These are phyloP conservation scores for Fusarium avenaceum DNA, from an alignment of 2,329 filamentous ascomycete genomes.

Conservation along the genomic window DNA sequence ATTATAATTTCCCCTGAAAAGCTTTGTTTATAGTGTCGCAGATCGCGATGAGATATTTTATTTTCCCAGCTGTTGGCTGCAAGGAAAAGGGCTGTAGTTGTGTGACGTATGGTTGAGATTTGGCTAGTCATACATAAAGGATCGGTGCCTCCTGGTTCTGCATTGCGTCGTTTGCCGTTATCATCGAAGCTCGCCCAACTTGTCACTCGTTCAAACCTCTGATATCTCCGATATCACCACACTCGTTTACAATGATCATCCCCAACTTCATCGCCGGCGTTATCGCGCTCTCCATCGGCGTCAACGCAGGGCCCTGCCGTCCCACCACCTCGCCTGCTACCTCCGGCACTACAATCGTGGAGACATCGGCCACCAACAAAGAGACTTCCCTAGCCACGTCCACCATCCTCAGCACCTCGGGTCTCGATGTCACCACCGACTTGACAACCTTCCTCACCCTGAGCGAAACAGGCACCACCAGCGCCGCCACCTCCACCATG, in stretches of 20 bases:
- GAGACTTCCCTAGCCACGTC: neutral
- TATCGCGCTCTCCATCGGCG: constrained; percentile 1
- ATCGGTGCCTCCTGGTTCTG: no score
- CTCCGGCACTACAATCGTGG: neutral
- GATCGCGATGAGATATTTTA: no score
- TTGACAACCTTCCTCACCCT: constrained; percentile 5
- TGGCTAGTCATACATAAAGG: no score
- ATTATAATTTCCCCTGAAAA: no score
- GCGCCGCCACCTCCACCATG: neutral
- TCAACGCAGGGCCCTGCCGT: constrained; percentile 16
- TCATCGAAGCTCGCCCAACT: no score
- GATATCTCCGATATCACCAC: neutral
- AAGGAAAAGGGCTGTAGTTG: no score
- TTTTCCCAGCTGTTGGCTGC: no score
- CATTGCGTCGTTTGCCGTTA: no score
- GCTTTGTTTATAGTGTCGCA: no score
- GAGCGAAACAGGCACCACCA: neutral
- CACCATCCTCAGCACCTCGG: neutral
- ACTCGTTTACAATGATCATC: constrained; percentile 11
- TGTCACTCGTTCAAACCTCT: constrained; percentile 1
- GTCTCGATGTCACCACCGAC: neutral
- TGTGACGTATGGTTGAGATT: no score
- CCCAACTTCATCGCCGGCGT: constrained; percentile 4
- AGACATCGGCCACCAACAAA: neutral
- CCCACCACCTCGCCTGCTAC: neutral